Evolutionary conservation across 202 grass and related monocot species (phyloP).

Genomic region (Setaria italica): DNA sequence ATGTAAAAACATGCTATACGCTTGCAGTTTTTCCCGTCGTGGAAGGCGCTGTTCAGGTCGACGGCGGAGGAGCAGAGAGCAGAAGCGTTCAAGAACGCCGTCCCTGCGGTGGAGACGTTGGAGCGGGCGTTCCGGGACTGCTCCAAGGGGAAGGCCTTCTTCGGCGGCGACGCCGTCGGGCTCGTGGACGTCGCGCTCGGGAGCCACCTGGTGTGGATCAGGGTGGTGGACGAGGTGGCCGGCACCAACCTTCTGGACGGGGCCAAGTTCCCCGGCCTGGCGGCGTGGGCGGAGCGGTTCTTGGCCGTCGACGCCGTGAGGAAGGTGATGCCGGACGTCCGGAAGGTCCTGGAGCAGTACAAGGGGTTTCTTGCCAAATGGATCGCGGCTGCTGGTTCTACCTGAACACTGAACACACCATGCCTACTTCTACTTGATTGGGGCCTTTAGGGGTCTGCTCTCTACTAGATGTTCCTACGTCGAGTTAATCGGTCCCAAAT

Average conservation of each 20-base stretch:
- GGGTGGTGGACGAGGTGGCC: constrained; percentile 41
- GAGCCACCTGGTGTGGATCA: constrained; percentile 43
- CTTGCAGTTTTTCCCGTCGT: no score
- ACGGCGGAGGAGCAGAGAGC: no score
- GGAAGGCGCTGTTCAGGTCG: no score
- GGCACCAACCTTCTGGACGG: constrained; percentile 49
- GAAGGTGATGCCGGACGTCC: constrained; percentile 42
- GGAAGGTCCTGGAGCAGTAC: constrained; percentile 41
- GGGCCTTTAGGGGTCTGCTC: no score
- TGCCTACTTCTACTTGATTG: background rate
- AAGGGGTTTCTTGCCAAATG: constrained; percentile 33
- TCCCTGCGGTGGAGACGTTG: constrained; percentile 35
- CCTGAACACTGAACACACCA: background rate
- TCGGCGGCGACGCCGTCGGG: constrained; percentile 62
- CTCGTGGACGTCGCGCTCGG: constrained; percentile 58
- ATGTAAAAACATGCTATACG: no score
- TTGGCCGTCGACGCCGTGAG: constrained; percentile 45
- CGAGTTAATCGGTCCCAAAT: background rate
- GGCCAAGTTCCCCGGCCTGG: constrained; percentile 42
- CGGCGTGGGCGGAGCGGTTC: constrained; percentile 60
- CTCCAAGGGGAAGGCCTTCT: constrained; percentile 60
- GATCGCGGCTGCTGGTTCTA: constrained; percentile 6
- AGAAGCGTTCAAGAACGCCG: constrained; percentile 31
- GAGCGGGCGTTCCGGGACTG: constrained; percentile 56
- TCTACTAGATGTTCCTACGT: background rate